Evolutionary conservation across 1,139 yeast species (phyloP).

Genomic region (Spathaspora jeffriesii): DNA sequence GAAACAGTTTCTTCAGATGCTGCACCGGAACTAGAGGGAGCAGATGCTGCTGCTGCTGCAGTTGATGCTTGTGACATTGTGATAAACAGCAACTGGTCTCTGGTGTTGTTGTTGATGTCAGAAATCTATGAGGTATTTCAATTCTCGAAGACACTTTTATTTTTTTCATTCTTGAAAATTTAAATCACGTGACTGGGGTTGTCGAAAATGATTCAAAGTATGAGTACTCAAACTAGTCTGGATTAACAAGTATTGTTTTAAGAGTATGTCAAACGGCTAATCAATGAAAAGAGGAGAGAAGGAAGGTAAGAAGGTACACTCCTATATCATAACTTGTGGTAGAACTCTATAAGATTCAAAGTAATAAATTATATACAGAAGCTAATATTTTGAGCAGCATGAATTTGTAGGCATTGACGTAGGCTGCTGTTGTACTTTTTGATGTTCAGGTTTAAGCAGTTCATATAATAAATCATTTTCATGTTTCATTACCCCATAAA

Average conservation of each 20-base stretch:
- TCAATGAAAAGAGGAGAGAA: too few species aligned
- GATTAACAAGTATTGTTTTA: too few species aligned
- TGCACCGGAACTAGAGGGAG: neutral
- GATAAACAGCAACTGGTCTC: neutral
- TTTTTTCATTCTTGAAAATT: neutral
- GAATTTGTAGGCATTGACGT: neutral
- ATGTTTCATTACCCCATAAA: neutral
- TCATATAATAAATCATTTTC: neutral
- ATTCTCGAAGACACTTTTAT: neutral
- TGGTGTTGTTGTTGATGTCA: slow-evolving; percentile 2
- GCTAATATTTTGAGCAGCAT: neutral
- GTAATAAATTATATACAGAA: neutral
- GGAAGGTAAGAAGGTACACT: too few species aligned
- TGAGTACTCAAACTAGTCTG: too few species aligned
- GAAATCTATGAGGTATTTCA: neutral
- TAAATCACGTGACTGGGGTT: neutral
- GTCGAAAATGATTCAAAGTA: too few species aligned
- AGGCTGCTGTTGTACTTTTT: neutral
- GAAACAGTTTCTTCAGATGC: slow-evolving; percentile 25
- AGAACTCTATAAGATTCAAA: too few species aligned
- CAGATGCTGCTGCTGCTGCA: neutral
- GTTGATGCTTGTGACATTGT: slow-evolving; percentile 1
- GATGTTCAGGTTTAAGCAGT: neutral
- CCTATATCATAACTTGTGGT: too few species aligned
- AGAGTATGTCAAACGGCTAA: too few species aligned